Evolutionary conservation across 2,329 filamentous ascomycete genomes (phyloP), one percentile per base, ranked within the genome.

Genomic region (Shiraia bambusicola): DNA sequence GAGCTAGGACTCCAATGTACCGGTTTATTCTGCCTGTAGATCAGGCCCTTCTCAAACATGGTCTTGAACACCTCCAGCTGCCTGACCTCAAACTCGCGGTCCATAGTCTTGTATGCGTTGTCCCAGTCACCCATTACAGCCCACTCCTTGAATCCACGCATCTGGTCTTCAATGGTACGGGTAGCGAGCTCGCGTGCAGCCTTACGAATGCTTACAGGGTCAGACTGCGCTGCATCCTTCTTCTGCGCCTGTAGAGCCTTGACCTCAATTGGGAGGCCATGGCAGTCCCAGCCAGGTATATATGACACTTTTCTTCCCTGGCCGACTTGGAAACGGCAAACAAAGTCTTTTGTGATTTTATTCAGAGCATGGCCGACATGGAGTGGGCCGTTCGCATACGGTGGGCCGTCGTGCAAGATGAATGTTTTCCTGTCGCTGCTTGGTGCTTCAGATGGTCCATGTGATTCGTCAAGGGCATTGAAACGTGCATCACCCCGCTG

Each of bases 291-390:
- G 32, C 93, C 92, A 2, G 93, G 93, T 12, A 90, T 77, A 62
- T 94, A 98, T 28, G 83, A 77, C 25, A 97, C 84, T 49, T 81
- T 78, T 54, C 80, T 84, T 13, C 88, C 93, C 61, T 85, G 79
- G 47, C 87, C 82, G 46, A 97, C 74, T 71, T 95, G 83, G 47
- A 86, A 83, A 28, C 93, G 82, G 56, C 90, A 78, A 48, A 95
- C 88, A 60, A 97, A 87, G 70, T 98, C 93, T 74, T 98, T 98
- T 45, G 95, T 76, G 56, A 97, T 86, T 72, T 98, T 98, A 71
- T 98, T 98, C 63, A 98, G 75, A 26, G 93, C 90, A 75, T 98
- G 93, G 2, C 93, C 93, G 47, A 94, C 83, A 63, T 98, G 93
- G 8, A 98, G 79, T 31, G 79, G 80, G 11, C 93, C 93, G 72